Evolutionary conservation across 192 early-diverging fungal genomes (phyloP), one percentile per base, ranked within the genome.

Genomic region (Funneliformis mosseae): DNA sequence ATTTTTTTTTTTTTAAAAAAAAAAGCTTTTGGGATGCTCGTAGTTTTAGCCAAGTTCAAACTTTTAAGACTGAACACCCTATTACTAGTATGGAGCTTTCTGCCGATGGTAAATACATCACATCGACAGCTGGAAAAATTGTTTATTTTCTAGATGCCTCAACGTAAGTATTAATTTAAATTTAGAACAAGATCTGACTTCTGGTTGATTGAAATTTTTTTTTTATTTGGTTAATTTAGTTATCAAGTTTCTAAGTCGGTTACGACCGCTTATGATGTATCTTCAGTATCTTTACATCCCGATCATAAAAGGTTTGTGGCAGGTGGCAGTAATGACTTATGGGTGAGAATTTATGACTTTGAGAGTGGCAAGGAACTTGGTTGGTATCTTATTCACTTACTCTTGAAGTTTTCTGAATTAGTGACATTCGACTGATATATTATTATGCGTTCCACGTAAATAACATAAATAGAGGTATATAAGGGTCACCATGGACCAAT

Each of bases 401-500:
- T n/a, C 42, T 41, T 42, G 50, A 55, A 21, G 50, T 16, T 21
- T 55, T 55, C 16, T 55, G 7, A 21, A 21, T n/a, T 1, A 18
- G 16, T 7, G 5, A n/a, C 5, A 21, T 55, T 55, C 7, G 0
- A 0, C 18, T 55, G 16, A 16, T 55, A 18, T 18, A 55, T 33
- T 33, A 6, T 16, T 55, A 55, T 21, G 16, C 21, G 6, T 45
- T 10, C 9, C 43, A 16, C 6, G 18, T 55, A 5, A 21, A 21
- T 55, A 6, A 55, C 5, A 67, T 67, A 33, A 62, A 23, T 33
- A 50, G 93, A 96, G 81, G 88, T 94, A 16, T 94, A 96, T 81
- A 96, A 96, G 84, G 96, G 96, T 42, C 96, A 97, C 82, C 95
- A 96, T 78, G 96, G 96, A 7, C 92, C 95, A 0, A 92, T 97